Percentiles rank a stretch among this genome's conserved stretches.
These are phyloP conservation scores for Seminavis robusta DNA, from an alignment of 108 stramenopile genomes.

Conservation along the genomic window DNA sequence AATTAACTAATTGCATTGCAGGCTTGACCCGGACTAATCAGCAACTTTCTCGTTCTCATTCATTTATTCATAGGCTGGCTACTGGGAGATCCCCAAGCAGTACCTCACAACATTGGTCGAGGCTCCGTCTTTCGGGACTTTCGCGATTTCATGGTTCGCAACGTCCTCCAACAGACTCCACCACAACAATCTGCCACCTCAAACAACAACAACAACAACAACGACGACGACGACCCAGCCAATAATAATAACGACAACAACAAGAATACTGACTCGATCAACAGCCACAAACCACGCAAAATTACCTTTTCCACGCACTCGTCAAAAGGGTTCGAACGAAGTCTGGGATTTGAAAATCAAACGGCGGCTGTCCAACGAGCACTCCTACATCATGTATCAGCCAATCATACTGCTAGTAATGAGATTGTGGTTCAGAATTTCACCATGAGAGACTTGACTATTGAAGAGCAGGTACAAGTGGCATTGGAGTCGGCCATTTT, in stretches of 20 bases:
- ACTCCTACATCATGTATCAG: not conserved
- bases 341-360: constrained; percentile 14
- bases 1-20: too few relatives aligned
- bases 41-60: too few relatives aligned
- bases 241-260: not conserved
- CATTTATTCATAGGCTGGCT: too few relatives aligned
- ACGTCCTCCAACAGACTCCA: too few relatives aligned
- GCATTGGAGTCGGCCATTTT: constrained; percentile 18
- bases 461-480: constrained; percentile 19
- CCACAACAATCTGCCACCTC: too few relatives aligned
- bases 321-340: constrained; percentile 4
- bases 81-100: constrained; percentile 6
- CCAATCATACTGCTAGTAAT: not conserved
- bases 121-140: constrained; percentile 30
- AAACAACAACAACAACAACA: not conserved
- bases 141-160: constrained; percentile 33
- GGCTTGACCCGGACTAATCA: too few relatives aligned
- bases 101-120: constrained; percentile 34
- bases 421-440: constrained; percentile 2
- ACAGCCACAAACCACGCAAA: not conserved
- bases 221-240: not conserved
- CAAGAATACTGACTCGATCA: too few relatives aligned
- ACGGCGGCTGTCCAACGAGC: constrained; percentile 10
- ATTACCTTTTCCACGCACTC: constrained; percentile 15
- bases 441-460: constrained; percentile 1